A percentile compares a stretch with the other conserved stretches of the same genome.
phyloP scores from a whole-genome alignment of 805 yeast genomes.

The Saturnispora quitensis region DNA sequence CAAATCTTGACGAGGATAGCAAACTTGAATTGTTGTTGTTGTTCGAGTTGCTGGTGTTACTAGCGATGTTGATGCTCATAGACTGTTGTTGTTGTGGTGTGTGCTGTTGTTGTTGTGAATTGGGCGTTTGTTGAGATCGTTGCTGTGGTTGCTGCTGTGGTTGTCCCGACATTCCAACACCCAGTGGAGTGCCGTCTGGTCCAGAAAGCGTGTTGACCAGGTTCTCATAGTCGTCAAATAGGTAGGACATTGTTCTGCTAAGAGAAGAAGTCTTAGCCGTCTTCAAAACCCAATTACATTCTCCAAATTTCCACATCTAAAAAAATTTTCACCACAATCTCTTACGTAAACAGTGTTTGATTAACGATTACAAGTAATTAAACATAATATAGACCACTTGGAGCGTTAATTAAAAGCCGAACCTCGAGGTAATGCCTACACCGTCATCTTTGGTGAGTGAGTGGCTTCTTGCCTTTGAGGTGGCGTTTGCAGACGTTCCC shows the following conservation, averaged over 20 bases:
- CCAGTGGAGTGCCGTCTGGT: constrained; percentile 1
- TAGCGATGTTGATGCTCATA: not conserved
- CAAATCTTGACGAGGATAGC: constrained; percentile 12
- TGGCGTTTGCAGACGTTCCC: not conserved
- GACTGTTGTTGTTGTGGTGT: constrained; percentile 2
- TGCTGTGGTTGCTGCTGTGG: constrained; percentile 3
- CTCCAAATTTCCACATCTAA: not conserved
- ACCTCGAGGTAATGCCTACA: constrained; percentile 9
- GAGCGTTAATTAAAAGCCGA: constrained; percentile 6
- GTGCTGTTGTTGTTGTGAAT: constrained; percentile 9
- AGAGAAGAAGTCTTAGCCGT: not conserved
- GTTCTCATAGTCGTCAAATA: constrained; percentile 12
- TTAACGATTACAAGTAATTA: not conserved
- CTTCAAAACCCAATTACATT: not conserved
- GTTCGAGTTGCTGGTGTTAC: constrained; percentile 1
- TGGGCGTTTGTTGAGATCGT: constrained; percentile 2
- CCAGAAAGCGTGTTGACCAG: constrained; percentile 2
- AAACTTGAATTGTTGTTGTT: not conserved
- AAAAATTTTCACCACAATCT: not conserved
- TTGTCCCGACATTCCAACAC: not conserved
- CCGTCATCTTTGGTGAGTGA: constrained; percentile 8
- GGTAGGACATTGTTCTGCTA: constrained; percentile 2
- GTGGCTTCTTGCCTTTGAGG: not conserved
- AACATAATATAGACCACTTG: not conserved
- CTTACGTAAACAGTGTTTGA: not conserved